phyloP scores from a whole-genome alignment of 306 rosid species.

The Malus asiatica region DNA sequence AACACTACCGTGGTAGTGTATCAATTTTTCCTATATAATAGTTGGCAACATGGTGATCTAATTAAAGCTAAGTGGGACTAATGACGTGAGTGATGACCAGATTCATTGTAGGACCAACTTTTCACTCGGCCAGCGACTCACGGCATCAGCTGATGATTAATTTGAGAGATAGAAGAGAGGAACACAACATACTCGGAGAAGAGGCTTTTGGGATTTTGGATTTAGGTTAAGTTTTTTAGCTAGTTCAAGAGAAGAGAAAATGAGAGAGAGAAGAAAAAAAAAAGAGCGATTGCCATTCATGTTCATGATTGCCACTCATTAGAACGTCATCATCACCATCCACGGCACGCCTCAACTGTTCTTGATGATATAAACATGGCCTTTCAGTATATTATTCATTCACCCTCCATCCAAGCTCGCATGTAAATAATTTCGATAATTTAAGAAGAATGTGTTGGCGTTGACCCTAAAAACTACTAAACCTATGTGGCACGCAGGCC shows the following conservation, averaged over 20 bases:
- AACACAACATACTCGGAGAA: not conserved
- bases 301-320: conserved; percentile 45
- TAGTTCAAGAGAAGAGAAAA: not conserved
- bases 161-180: not conserved
- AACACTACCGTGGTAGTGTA: too few relatives aligned
- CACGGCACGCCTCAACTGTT: conserved; percentile 50
- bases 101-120: not conserved
- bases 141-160: not conserved
- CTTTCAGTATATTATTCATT: too few relatives aligned
- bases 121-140: not conserved
- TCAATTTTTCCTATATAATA: not conserved
- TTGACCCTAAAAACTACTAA: too few relatives aligned
- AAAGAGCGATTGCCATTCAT: conserved; percentile 14
- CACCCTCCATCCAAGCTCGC: too few relatives aligned
- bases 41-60: not conserved
- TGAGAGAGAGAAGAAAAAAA: not conserved
- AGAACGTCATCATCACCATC: conserved; percentile 34
- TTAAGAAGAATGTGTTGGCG: too few relatives aligned
- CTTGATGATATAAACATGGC: too few relatives aligned
- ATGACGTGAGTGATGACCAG: not conserved
- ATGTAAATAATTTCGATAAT: too few relatives aligned
- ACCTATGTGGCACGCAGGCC: too few relatives aligned
- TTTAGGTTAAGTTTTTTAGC: not conserved
- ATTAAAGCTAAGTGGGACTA: not conserved
- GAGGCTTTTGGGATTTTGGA: not conserved